Percentiles rank a stretch among this genome's conserved stretches.
Conservation (phyloP, 139 green algal genomes). For the Tetraselmis chui region DNA sequence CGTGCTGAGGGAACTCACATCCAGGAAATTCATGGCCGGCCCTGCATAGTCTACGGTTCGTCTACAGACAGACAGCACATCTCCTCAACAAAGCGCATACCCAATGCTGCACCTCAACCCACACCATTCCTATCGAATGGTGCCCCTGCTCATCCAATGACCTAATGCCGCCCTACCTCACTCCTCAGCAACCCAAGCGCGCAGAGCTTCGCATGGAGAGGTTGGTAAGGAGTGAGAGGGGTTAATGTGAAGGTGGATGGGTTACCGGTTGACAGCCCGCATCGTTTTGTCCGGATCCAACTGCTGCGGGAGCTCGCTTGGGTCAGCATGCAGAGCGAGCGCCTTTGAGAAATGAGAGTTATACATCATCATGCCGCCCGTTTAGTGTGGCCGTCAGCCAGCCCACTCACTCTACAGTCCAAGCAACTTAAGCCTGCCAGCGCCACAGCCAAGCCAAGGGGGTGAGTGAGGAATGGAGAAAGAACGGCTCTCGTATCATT, state of each 20-base stretch:
- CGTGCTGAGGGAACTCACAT: slow-evolving; percentile 10
- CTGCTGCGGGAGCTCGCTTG: not conserved
- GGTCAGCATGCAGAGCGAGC: not conserved
- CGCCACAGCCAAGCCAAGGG: too few relatives aligned
- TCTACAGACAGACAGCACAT: slow-evolving; percentile 8
- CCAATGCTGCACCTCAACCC: too few relatives aligned
- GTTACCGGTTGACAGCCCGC: not conserved
- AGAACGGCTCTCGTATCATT: too few relatives aligned
- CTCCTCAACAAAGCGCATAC: not conserved
- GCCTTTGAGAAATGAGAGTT: not conserved
- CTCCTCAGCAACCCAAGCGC: not conserved
- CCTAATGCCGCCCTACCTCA: not conserved
- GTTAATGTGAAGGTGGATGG: not conserved
- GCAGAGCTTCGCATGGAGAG: not conserved
- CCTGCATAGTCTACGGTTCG: slow-evolving; percentile 37
- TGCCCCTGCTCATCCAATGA: too few relatives aligned
- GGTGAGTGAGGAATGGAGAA: too few relatives aligned
- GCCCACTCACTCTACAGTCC: too few relatives aligned
- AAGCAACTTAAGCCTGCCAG: too few relatives aligned
- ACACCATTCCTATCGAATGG: too few relatives aligned
- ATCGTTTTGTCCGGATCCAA: not conserved
- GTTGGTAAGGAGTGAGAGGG: too few relatives aligned
- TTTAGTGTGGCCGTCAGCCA: too few relatives aligned
- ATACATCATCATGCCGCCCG: not conserved
- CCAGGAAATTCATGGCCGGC: slow-evolving; percentile 26